phyloP scores from a whole-genome alignment of 352 stramenopile species.

The Aphanomyces euteiches region DNA sequence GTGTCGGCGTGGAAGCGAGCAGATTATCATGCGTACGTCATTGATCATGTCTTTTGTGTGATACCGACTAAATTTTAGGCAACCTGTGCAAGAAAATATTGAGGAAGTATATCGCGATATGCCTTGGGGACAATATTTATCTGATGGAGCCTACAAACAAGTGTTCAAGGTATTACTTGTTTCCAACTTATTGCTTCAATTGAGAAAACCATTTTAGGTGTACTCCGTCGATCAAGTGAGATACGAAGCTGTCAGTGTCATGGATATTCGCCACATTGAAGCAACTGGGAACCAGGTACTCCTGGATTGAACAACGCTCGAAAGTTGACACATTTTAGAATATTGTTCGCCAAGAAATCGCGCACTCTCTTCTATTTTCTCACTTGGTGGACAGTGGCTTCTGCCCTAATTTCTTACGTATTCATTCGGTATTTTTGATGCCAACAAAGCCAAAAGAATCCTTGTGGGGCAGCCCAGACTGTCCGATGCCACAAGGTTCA shows the following conservation, averaged over 20 bases:
- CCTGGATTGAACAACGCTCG: no score
- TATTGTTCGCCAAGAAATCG: constrained; percentile 92
- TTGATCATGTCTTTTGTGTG: no score
- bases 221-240: constrained; percentile 39
- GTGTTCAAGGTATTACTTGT: constrained; percentile 76
- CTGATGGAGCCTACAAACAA: constrained; percentile 83
- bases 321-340: constrained; percentile 37
- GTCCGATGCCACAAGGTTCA: not conserved
- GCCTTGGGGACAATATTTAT: constrained; percentile 70
- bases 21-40: constrained; percentile 50
- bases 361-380: constrained; percentile 89
- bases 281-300: constrained; percentile 82
- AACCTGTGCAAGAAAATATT: constrained; percentile 42
- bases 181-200: not conserved
- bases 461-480: constrained; percentile 27
- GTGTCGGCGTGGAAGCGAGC: constrained; percentile 51
- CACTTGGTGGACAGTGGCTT: constrained; percentile 79
- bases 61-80: constrained; percentile 34
- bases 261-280: constrained; percentile 90
- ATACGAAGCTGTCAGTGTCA: constrained; percentile 82
- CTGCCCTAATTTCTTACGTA: constrained; percentile 94
- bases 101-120: constrained; percentile 47
- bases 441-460: constrained; percentile 37
- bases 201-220: not conserved
- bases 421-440: constrained; percentile 88